A percentile compares a stretch with the other conserved stretches of the same genome.
These are phyloP conservation scores for Talaromyces amestolkiae DNA, from an alignment of 2,329 filamentous ascomycete genomes.

Conservation along the genomic window DNA sequence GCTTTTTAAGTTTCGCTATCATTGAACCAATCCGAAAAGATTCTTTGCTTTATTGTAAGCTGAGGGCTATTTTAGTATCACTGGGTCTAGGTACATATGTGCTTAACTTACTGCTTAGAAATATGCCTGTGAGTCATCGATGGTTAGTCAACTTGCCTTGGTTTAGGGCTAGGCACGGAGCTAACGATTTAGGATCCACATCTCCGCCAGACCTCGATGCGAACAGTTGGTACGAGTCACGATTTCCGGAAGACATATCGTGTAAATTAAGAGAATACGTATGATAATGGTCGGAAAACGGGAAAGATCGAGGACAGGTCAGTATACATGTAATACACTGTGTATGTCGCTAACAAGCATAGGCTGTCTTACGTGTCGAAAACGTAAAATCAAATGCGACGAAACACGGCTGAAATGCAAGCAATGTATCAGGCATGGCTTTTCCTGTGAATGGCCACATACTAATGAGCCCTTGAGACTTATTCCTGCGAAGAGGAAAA, in stretches of 20 bases:
- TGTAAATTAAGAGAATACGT: background rate
- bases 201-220: background rate
- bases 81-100: background rate
- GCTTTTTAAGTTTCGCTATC: background rate
- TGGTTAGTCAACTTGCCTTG: background rate
- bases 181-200: background rate
- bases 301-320: slow-evolving; percentile 7
- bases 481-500: background rate
- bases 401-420: slow-evolving; percentile 3
- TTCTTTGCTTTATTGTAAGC: background rate
- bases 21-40: background rate
- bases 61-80: background rate
- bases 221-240: background rate
- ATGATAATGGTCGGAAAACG: background rate
- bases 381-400: slow-evolving; percentile 12
- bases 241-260: background rate
- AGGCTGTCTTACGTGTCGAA: slow-evolving; percentile 13
- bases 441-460: slow-evolving; percentile 11
- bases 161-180: background rate
- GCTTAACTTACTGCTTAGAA: background rate
- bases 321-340: background rate
- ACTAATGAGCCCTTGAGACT: background rate
- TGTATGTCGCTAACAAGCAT: background rate
- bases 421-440: slow-evolving; percentile 11
- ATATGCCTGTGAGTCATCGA: slow-evolving; percentile 5